Evolutionary conservation across 2,329 filamentous ascomycete species (phyloP), one percentile per base, ranked within the genome.

Genomic region (Tympanopsis confertula): DNA sequence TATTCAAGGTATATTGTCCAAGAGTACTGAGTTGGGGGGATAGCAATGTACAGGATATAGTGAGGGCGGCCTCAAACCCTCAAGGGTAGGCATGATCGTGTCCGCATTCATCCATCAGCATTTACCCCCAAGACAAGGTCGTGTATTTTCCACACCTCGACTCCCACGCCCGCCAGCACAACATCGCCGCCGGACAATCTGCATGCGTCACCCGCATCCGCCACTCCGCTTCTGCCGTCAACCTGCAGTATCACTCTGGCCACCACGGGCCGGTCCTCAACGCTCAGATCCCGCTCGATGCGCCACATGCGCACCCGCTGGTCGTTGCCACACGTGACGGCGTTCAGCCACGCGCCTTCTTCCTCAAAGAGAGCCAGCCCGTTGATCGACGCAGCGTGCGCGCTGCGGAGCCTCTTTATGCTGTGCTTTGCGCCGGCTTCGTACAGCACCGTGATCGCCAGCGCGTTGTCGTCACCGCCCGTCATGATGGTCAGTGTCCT

Each of bases 391-490:
- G 22, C 22, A 10, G 22, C 22, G n/a, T 26, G 22, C 7, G 22
- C 22, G n/a, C n/a, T n/a, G n/a, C 22, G 22, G 7, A 10, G 22
- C 22, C 7, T 26, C 22, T 7, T 26, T 7, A 26, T n/a, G 22
- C 7, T 26, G 22, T n/a, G 22, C n/a, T n/a, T n/a, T n/a, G n/a
- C n/a, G n/a, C n/a, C n/a, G n/a, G n/a, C n/a, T n/a, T n/a, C n/a
- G n/a, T n/a, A n/a, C n/a, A 26, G 7, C 22, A n/a, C 22, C n/a
- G 70, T 71, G 10, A 85, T 50, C 1, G 72, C 79, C 0, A 96
- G 56, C 3, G 82, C 81, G 43, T 91, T 91, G 56, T 96, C 91
- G 49, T 98, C 91, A 17, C 91, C 87, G 19, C 85, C 86, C 0
- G 86, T 87, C 4, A 85, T 55, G 14, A 94, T 51, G 1, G 46